Evolutionary conservation across 2,329 filamentous ascomycete species (phyloP).

Genomic region (Cytospora piceae): DNA sequence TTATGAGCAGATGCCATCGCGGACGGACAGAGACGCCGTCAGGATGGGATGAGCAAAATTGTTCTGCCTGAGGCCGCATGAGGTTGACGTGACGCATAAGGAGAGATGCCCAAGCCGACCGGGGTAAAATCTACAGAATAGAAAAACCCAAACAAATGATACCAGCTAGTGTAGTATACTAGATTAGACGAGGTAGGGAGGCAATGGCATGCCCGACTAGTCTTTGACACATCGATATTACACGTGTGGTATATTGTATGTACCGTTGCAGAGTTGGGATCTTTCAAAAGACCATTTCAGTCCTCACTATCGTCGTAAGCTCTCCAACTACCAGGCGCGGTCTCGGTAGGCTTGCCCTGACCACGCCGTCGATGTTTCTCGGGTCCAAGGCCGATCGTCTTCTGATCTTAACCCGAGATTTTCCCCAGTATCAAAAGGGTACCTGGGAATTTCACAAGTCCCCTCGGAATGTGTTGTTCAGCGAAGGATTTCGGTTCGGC

Average conservation of each 20-base stretch:
- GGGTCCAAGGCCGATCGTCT: not conserved
- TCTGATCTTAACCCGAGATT: not conserved
- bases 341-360: not conserved
- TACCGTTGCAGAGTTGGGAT: not conserved
- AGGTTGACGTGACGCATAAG: not conserved
- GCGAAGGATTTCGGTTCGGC: not conserved
- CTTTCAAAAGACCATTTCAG: not conserved
- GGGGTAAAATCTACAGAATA: not conserved
- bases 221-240: not conserved
- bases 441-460: not conserved
- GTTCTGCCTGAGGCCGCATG: not conserved
- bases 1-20: slow-evolving; percentile 5
- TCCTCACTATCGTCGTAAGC: not conserved
- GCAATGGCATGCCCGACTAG: not conserved
- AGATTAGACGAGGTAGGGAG: slow-evolving; percentile 2
- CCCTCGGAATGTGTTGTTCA: not conserved
- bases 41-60: not conserved
- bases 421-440: not conserved
- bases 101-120: no score
- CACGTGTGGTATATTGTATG: not conserved
- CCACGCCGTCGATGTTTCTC: not conserved
- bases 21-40: not conserved
- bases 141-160: slow-evolving; percentile 20
- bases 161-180: slow-evolving; percentile 16
- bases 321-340: not conserved